phyloP scores from a whole-genome alignment of 1,284 basidiomycete genomes.

The Mrakiaceae sp. region DNA sequence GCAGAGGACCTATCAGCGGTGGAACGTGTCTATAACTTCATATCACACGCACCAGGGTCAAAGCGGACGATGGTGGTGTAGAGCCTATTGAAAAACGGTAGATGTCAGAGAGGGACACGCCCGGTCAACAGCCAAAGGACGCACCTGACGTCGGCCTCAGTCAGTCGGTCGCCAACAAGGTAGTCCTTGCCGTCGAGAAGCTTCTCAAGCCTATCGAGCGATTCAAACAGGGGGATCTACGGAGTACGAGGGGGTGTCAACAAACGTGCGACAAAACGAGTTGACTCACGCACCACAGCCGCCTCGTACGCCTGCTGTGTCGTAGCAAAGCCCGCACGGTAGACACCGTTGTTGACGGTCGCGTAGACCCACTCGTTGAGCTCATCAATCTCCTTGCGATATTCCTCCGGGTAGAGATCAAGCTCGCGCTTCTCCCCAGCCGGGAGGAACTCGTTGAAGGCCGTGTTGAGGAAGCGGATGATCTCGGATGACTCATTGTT shows the following conservation, averaged over 20 bases:
- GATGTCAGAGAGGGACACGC: slow-evolving; percentile 12
- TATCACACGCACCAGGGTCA: slow-evolving; percentile 42
- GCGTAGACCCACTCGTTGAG: slow-evolving; percentile 78
- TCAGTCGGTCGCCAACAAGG: slow-evolving; percentile 67
- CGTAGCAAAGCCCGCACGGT: slow-evolving; percentile 80
- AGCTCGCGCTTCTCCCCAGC: slow-evolving; percentile 48
- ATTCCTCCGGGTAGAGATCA: slow-evolving; percentile 65
- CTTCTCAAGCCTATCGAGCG: slow-evolving; percentile 70
- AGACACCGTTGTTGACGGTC: slow-evolving; percentile 55
- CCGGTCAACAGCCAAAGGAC: not conserved
- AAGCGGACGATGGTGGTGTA: slow-evolving; percentile 78
- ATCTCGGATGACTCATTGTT: slow-evolving; percentile 93
- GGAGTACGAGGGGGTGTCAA: slow-evolving; percentile 3
- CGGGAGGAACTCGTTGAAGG: slow-evolving; percentile 62
- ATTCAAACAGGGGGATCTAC: slow-evolving; percentile 49
- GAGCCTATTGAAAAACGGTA: slow-evolving; percentile 40
- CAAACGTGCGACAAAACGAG: slow-evolving; percentile 22
- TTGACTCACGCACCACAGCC: slow-evolving; percentile 30
- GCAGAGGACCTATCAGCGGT: no score
- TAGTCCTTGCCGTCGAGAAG: slow-evolving; percentile 67
- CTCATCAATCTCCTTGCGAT: slow-evolving; percentile 67
- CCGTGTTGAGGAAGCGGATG: slow-evolving; percentile 79
- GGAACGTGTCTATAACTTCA: no score
- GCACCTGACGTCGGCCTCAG: slow-evolving; percentile 69
- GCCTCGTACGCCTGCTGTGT: slow-evolving; percentile 69